Percentiles rank a stretch among this genome's conserved stretches.
Conservation (phyloP, 495 filamentous ascomycete species). For the Neurospora hispaniola region DNA sequence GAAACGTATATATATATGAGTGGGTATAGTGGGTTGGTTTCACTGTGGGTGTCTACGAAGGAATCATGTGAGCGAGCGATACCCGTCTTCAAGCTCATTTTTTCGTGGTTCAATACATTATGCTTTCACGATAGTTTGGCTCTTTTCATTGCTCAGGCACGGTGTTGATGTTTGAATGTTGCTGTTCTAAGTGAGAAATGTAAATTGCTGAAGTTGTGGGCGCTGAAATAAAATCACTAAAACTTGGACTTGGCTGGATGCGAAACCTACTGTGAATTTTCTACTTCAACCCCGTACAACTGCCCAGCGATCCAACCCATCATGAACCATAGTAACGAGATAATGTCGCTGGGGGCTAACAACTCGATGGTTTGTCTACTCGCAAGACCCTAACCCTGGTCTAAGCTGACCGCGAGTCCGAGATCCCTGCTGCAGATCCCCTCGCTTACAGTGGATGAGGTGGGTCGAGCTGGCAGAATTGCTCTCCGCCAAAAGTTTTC, state of each 20-base stretch:
- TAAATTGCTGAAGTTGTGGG: neutral
- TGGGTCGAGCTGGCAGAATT: conserved; percentile 22
- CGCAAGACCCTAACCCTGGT: neutral
- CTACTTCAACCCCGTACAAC: neutral
- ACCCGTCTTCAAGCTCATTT: neutral
- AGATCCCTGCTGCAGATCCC: neutral
- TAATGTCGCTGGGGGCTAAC: neutral
- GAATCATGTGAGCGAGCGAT: neutral
- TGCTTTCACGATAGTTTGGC: neutral
- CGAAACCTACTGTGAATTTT: neutral
- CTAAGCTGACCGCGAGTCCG: neutral
- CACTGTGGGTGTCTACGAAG: neutral
- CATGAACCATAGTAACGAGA: neutral
- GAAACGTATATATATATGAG: neutral
- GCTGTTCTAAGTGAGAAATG: neutral
- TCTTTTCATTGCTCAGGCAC: neutral
- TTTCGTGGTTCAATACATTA: neutral
- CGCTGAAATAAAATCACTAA: neutral
- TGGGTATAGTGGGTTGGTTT: neutral
- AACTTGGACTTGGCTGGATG: neutral
- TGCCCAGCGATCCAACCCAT: neutral
- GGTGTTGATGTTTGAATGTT: neutral
- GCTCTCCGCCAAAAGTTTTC: conserved; percentile 28
- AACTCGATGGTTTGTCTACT: neutral
- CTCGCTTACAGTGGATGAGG: conserved; percentile 1